Percentiles rank a stretch among this genome's conserved stretches.
Evolutionary conservation across 208 protist genomes (phyloP).

Genomic region (Leishmania martiniquensis): DNA sequence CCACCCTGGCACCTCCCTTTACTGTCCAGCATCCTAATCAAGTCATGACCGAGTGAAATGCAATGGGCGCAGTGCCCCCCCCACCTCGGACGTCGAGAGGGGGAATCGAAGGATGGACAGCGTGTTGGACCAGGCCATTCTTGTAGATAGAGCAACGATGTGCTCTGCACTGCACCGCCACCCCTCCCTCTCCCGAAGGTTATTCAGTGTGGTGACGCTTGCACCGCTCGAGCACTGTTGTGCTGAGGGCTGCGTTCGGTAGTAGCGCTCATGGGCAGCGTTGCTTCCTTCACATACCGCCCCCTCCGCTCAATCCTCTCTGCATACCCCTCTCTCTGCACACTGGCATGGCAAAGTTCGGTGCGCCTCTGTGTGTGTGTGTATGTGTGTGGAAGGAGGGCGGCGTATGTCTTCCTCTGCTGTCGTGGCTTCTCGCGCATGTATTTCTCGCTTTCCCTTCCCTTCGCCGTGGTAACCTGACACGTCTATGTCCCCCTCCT

Average conservation of each 20-base stretch:
- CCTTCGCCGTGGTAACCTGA: too few relatives aligned
- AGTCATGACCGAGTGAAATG: background rate
- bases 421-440: background rate
- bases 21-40: background rate
- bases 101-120: background rate
- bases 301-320: background rate
- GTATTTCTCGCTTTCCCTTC: too few relatives aligned
- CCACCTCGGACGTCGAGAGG: background rate
- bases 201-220: background rate
- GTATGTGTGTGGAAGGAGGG: constrained; percentile 1
- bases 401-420: too few relatives aligned
- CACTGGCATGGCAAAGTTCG: background rate
- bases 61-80: background rate
- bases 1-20: background rate
- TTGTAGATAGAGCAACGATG: too few relatives aligned
- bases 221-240: background rate
- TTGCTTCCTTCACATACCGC: background rate
- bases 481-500: too few relatives aligned
- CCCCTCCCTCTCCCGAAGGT: background rate
- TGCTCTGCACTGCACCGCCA: background rate
- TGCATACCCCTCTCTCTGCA: background rate
- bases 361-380: background rate
- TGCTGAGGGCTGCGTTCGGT: background rate
- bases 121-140: background rate
- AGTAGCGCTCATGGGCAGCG: background rate